Base-by-base conservation (phyloP, 2,329 filamentous ascomycete genomes). In the Colletotrichum godetiae region DNA sequence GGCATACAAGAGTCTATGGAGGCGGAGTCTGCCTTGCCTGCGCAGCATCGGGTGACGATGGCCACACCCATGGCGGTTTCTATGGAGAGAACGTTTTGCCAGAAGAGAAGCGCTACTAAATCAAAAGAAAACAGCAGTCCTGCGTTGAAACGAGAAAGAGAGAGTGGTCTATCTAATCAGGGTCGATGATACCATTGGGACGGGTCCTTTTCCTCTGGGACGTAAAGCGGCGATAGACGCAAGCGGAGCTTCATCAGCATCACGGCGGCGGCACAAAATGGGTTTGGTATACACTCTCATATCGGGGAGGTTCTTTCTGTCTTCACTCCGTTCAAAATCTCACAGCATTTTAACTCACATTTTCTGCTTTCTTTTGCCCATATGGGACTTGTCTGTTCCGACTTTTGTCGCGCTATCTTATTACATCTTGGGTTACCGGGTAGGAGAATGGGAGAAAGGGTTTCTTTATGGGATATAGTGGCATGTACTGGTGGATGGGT, bases 1-100 rank as follows among this genome's bases (percentile, higher is more conserved):
- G 88, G 49, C 89, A 91, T 78, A 91, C 89, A 19, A 85, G 88
- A 31, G 89, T 91, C 31, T 91, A 90, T 75, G 88, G 88, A 33
- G 89, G 89, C 72, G 88, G 89, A 6, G 85, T 88, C 3, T 91
- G 89, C 74, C 82, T 90, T 52, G 88, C 88, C 1, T 91, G 89
- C 75, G 81, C 86, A 52, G 87, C 86, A 10, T 84, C 86, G 11
- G 86, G 84, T 7, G 81, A 81, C 37, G 79, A 81, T n/a, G 81
- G 84, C 31, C 82, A 82, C 12, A 82, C 81, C 12, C 83, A 84
- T 8, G 86, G 83, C 22, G 85, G 87, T 8, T 89, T 88, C 78
- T 90, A 90, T 75, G 89, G 88, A 33, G 84, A 86, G 53, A 88
- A 84, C 33, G 88, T 90, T 31, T 85, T 86, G 19, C 83, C 87